phyloP scores from a whole-genome alignment of 1,284 basidiomycete genomes.

The Trichosporon faecale region DNA sequence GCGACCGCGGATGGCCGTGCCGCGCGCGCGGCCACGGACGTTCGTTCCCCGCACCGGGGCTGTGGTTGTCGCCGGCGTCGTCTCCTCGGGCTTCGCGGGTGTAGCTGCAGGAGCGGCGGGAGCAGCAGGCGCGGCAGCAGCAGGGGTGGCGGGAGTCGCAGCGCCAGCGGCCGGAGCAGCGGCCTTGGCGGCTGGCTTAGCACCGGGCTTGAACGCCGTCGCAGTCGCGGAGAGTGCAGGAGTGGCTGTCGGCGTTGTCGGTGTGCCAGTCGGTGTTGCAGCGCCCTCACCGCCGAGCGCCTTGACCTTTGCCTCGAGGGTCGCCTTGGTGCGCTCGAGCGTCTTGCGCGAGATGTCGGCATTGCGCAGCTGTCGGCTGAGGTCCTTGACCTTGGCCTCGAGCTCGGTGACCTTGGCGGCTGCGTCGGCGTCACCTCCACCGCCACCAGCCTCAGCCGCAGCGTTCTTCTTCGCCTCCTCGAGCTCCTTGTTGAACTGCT shows the following conservation, averaged over 20 bases:
- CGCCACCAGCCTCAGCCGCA: slow-evolving; percentile 4
- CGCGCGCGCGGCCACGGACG: slow-evolving; percentile 13
- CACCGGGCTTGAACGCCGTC: slow-evolving; percentile 10
- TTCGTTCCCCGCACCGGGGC: slow-evolving; percentile 1
- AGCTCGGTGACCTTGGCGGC: slow-evolving; percentile 36
- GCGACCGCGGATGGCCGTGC: slow-evolving; percentile 15
- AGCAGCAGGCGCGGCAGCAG: slow-evolving; percentile 8
- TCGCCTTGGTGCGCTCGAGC: slow-evolving; percentile 29
- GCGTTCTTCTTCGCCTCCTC: slow-evolving; percentile 18
- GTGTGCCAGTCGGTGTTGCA: slow-evolving; percentile 8
- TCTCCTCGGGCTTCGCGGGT: background rate
- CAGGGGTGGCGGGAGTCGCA: slow-evolving; percentile 7
- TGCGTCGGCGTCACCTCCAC: background rate
- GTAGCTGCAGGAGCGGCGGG: slow-evolving; percentile 5
- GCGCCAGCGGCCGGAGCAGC: slow-evolving; percentile 6
- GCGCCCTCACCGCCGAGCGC: slow-evolving; percentile 25
- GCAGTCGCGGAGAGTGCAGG: slow-evolving; percentile 11
- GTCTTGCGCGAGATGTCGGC: slow-evolving; percentile 46
- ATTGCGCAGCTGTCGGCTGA: slow-evolving; percentile 41
- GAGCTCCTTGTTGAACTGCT: slow-evolving; percentile 22
- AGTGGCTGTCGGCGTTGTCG: slow-evolving; percentile 17
- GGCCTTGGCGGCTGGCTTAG: slow-evolving; percentile 13
- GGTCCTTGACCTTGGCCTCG: slow-evolving; percentile 37
- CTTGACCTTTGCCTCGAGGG: slow-evolving; percentile 39
- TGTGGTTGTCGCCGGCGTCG: slow-evolving; percentile 14